Percentiles rank a stretch among this genome's conserved stretches.
Conservation (phyloP, 2,329 filamentous ascomycete species). For the Aspergillus sp. region DNA sequence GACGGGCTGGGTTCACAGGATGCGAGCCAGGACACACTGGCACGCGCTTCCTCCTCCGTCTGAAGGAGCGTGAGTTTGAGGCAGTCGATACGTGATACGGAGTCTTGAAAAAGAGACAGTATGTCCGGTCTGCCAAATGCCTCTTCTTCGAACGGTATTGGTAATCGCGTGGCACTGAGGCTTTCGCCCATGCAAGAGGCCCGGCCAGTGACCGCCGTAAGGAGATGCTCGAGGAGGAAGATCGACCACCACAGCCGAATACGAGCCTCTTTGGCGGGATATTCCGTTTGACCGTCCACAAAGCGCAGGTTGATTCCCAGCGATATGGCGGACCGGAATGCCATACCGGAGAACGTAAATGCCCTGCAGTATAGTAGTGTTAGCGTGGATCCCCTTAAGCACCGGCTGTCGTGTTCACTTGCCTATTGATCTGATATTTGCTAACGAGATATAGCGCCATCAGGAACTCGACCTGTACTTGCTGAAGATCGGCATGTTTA, state of each 20-base stretch:
- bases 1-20: conserved; percentile 32
- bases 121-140: conserved; percentile 30
- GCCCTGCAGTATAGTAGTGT: too few species aligned
- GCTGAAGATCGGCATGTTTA: conserved; percentile 45
- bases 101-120: conserved; percentile 28
- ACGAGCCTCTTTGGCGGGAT: conserved; percentile 44
- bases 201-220: conserved; percentile 46
- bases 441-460: conserved; percentile 44
- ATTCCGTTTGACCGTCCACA: conserved; percentile 35
- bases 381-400: too few species aligned
- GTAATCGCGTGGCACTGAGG: conserved; percentile 41
- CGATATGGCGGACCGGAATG: conserved; percentile 41
- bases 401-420: too few species aligned
- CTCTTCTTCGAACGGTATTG: conserved; percentile 42
- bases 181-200: conserved; percentile 41
- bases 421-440: conserved; percentile 46
- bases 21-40: conserved; percentile 23
- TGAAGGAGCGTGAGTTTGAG: conserved; percentile 36
- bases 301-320: conserved; percentile 47
- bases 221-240: conserved; percentile 42
- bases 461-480: conserved; percentile 45
- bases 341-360: too few species aligned
- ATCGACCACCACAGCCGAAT: conserved; percentile 49
- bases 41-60: conserved; percentile 13
- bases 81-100: conserved; percentile 17